phyloP scores from a whole-genome alignment of 257 asterid species.

The Thymus mandschuricus region DNA sequence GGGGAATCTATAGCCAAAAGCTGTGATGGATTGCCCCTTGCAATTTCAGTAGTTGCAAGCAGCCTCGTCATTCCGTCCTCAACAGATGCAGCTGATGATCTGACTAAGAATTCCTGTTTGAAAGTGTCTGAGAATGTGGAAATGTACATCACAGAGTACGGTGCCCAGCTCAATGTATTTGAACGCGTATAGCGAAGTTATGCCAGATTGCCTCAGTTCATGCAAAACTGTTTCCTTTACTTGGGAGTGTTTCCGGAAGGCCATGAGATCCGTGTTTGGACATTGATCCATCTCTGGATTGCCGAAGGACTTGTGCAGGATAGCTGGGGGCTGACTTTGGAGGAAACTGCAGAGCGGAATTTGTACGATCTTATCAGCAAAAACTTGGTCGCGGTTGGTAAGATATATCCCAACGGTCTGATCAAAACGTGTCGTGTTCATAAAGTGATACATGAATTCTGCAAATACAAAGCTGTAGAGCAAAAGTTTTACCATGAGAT shows the following conservation, averaged over 20 bases:
- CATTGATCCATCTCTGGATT: not conserved
- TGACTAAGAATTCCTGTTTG: not conserved
- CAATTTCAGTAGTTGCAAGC: not conserved
- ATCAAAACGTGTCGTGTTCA: conserved; percentile 7
- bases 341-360: not conserved
- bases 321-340: not conserved
- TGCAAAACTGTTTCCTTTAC: not conserved
- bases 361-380: not conserved
- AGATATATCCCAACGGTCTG: not conserved
- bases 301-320: not conserved
- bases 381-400: not conserved
- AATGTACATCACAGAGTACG: not conserved
- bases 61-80: not conserved
- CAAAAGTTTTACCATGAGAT: not conserved
- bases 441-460: not conserved
- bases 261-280: not conserved
- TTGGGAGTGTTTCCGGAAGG: not conserved
- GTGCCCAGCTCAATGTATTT: not conserved
- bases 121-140: not conserved
- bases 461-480: not conserved
- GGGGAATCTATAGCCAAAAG: not conserved
- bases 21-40: not conserved
- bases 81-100: not conserved
- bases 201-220: not conserved
- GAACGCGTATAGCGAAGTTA: not conserved